Evolutionary conservation across 2,329 filamentous ascomycete species (phyloP), one percentile per base, ranked within the genome.

Genomic region (Aspergillus pseudoviridinutans): DNA sequence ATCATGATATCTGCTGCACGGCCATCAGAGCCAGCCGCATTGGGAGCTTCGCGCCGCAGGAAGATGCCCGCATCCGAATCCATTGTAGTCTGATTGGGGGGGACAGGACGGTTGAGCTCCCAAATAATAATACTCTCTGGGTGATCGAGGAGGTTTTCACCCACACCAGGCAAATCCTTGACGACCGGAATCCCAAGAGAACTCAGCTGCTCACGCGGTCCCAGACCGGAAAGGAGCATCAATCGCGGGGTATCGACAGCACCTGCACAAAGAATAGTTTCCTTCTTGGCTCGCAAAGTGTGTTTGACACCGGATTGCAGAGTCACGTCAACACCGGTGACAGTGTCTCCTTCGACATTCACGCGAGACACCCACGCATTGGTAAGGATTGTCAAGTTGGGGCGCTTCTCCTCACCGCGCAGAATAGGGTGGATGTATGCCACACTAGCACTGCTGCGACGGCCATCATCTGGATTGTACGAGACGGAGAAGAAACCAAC

Each of bases 351-450:
- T 54, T 81, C 77, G 53, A 95, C 83, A 66, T 93, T 90, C 71
- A 96, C 78, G 74, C 87, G 90, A 72, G 85, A 89, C 59, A 96
- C 92, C 87, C 91, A 94, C 27, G 91, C 89, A 70, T 95, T 88
- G 70, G 91, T 96, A 58, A 96, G 80, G 59, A 96, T 82, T 41
- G 90, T 94, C 72, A 96, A 76, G 78, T 96, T 96, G 14, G 90
- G 86, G 56, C 90, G 83, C 73, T 87, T 85, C 81, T 96, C 91
- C 50, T 92, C 87, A 44, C 90, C 91, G 44, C 88, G 85, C 53
- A 96, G 83, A 68, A 96, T 92, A 38, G 92, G 92, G 76, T 96
- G 92, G 69, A 96, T 92, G 78, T 96, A 96, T 20, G 92, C 92
- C 24, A 96, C 91, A 58, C 88, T 92, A 58, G 92, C 91, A 71